These are phyloP conservation scores for Cubamyces sp. DNA, from an alignment of 768 basidiomycete genomes.

Conservation along the genomic window DNA sequence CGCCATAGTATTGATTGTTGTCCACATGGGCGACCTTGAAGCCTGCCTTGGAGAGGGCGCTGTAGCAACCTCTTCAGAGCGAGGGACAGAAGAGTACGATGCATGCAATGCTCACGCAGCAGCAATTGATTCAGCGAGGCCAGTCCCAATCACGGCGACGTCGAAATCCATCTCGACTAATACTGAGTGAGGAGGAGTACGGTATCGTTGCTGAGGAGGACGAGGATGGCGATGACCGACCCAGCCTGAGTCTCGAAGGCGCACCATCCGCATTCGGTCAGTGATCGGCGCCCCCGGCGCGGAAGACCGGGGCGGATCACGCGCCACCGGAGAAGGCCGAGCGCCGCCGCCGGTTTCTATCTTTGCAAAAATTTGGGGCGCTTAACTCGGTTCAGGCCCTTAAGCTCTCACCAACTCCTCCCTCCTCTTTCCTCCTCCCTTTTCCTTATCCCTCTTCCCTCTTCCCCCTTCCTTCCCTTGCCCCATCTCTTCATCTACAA, in stretches of 20 bases:
- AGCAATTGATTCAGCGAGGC: slow-evolving; percentile 80
- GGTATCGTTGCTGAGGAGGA: too few species aligned
- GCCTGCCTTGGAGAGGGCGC: slow-evolving; percentile 87
- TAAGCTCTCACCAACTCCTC: slow-evolving; percentile 13
- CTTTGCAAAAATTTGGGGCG: slow-evolving; percentile 28
- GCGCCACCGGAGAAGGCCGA: slow-evolving; percentile 2
- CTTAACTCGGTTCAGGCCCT: slow-evolving; percentile 24
- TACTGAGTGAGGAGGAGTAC: too few species aligned
- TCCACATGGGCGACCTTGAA: slow-evolving; percentile 90
- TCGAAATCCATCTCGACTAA: slow-evolving; percentile 54
- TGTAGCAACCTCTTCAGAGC: slow-evolving; percentile 38
- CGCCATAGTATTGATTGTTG: slow-evolving; percentile 83
- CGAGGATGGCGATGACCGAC: too few species aligned
- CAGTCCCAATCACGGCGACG: slow-evolving; percentile 75
- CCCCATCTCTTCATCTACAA: slow-evolving; percentile 21
- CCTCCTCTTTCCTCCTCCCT: slow-evolving; percentile 19
- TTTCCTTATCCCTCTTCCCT: slow-evolving; percentile 14
- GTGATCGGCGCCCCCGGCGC: slow-evolving; percentile 9
- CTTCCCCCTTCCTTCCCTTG: slow-evolving; percentile 11
- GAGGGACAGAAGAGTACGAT: slow-evolving; percentile 12
- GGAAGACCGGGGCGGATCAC: slow-evolving; percentile 4
- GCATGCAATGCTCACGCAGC: slow-evolving; percentile 71
- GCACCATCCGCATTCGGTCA: too few species aligned
- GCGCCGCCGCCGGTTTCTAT: slow-evolving; percentile 14
- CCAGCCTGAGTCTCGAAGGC: too few species aligned